phyloP scores from a whole-genome alignment of 495 filamentous ascomycete genomes.

The Tuber borchii region DNA sequence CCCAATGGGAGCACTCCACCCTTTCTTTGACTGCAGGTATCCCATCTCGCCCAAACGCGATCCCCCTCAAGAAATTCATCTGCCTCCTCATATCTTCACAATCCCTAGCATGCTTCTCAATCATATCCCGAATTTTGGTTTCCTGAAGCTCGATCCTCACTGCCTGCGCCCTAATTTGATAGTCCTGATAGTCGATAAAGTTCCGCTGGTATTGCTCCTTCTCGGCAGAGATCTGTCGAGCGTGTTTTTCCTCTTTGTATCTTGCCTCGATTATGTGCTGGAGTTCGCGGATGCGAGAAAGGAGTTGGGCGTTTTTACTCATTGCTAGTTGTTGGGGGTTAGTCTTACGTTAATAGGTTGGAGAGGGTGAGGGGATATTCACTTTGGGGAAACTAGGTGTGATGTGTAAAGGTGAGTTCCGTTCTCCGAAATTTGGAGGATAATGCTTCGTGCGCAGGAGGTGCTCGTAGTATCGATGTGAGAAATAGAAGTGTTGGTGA shows the following conservation, averaged over 20 bases:
- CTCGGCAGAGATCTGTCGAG: neutral
- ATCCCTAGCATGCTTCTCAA: neutral
- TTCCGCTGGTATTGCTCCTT: neutral
- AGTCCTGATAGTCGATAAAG: neutral
- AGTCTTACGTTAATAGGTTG: neutral
- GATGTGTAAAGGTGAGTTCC: neutral
- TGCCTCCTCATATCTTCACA: neutral
- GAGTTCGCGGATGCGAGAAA: neutral
- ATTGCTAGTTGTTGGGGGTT: neutral
- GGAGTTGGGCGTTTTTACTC: neutral
- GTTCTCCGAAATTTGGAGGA: neutral
- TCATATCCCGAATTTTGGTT: neutral
- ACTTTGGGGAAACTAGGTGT: neutral
- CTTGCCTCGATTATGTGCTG: neutral
- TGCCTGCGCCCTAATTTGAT: neutral
- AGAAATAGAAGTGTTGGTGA: neutral
- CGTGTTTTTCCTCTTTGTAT: neutral
- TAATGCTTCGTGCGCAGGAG: neutral
- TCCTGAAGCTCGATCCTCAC: neutral
- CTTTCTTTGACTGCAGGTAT: neutral
- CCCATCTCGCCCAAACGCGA: neutral
- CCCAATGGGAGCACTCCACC: too few relatives aligned
- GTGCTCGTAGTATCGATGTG: neutral
- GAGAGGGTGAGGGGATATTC: neutral
- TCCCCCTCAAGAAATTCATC: neutral